phyloP scores from a whole-genome alignment of 176 grass and related monocot species.

The Otatea glauca region DNA sequence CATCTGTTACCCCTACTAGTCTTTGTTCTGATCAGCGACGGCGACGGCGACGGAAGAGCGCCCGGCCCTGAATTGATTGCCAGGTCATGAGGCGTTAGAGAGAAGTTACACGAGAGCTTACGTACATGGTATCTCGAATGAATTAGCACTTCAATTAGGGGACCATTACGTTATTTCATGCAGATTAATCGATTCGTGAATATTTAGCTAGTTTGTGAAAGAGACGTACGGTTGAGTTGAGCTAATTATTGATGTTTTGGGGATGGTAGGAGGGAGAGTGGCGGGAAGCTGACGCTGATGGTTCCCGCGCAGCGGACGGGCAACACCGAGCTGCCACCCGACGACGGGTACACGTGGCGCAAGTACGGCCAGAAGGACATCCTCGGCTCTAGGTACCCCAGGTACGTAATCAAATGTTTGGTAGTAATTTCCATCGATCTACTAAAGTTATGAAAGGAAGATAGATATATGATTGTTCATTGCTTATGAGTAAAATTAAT shows the following conservation, averaged over 20 bases:
- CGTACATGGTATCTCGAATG: background rate
- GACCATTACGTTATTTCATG: background rate
- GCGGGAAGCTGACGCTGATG: constrained; percentile 37
- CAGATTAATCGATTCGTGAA: background rate
- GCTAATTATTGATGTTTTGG: background rate
- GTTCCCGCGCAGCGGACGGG: constrained; percentile 56
- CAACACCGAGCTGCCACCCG: constrained; percentile 70
- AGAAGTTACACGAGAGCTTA: constrained; percentile 14
- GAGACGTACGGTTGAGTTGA: background rate
- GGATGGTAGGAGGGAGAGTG: constrained; percentile 57
- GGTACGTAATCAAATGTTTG: constrained; percentile 42
- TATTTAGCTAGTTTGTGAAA: background rate
- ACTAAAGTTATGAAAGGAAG: background rate
- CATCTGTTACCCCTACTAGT: background rate
- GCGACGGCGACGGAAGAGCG: constrained; percentile 9
- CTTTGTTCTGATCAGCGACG: constrained; percentile 4
- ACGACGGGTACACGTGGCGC: constrained; percentile 92
- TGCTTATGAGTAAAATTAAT: background rate
- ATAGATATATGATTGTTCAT: background rate
- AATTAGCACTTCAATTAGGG: background rate
- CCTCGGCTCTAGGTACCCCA: constrained; percentile 66
- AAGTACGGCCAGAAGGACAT: constrained; percentile 96
- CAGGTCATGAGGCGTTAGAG: constrained; percentile 11
- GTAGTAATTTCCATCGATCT: background rate
- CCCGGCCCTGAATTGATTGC: background rate